Evolutionary conservation across 768 basidiomycete genomes (phyloP).

Genomic region (Russula dissimulans): DNA sequence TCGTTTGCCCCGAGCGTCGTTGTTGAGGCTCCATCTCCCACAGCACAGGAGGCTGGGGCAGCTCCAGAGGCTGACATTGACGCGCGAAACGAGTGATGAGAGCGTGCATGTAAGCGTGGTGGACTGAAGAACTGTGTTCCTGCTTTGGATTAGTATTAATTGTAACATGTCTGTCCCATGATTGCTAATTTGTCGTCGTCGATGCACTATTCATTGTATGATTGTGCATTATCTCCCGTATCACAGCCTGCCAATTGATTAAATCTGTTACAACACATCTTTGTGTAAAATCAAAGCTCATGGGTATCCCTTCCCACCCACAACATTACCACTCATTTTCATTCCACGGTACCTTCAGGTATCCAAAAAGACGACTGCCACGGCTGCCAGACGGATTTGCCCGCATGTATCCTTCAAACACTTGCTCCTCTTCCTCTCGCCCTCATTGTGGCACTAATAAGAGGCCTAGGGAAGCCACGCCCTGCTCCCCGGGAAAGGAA

Average conservation of each 20-base stretch:
- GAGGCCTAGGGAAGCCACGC: background rate
- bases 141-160: background rate
- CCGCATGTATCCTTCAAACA: background rate
- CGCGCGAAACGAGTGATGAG: background rate
- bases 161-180: no score
- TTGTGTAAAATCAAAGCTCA: no score
- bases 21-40: background rate
- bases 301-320: background rate
- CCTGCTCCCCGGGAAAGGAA: slow-evolving; percentile 10
- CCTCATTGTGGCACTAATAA: background rate
- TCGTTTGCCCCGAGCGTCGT: background rate
- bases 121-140: background rate
- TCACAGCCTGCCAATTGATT: background rate
- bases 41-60: background rate
- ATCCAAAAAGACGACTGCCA: background rate
- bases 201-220: background rate
- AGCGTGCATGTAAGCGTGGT: no score
- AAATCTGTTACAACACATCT: no score
- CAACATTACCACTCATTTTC: background rate
- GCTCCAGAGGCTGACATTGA: background rate
- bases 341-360: background rate
- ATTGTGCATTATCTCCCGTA: background rate
- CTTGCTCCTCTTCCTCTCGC: background rate
- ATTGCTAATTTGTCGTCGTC: background rate
- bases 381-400: background rate